phyloP scores from a whole-genome alignment of 305 asterid genomes.

The Ajuga reptans region DNA sequence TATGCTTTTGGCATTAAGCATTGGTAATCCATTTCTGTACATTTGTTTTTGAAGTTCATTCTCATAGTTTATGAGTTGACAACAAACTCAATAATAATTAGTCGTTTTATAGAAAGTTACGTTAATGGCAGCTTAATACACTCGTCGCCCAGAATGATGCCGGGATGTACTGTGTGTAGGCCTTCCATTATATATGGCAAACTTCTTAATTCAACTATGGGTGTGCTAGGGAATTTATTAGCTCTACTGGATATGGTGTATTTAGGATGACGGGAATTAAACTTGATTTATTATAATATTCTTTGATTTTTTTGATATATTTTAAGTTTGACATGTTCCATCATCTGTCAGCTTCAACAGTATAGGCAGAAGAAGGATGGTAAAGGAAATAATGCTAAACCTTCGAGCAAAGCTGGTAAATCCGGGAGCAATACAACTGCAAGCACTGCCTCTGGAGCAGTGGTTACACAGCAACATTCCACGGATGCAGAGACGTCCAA shows the following conservation, averaged over 20 bases:
- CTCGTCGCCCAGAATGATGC: not conserved
- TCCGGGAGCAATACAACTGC: conserved; percentile 43
- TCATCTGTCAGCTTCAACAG: conserved; percentile 71
- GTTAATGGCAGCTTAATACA: not conserved
- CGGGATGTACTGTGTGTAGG: not conserved
- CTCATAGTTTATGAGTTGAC: not conserved
- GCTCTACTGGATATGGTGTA: not conserved
- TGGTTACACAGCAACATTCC: conserved; percentile 27
- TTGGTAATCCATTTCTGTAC: not conserved
- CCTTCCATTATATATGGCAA: not conserved
- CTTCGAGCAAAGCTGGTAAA: conserved; percentile 53
- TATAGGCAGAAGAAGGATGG: conserved; percentile 82
- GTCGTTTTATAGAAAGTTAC: not conserved
- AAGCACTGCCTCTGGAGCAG: conserved; percentile 29
- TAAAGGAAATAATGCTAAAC: conserved; percentile 54
- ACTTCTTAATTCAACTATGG: not conserved
- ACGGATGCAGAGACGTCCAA: conserved; percentile 38
- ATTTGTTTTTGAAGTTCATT: not conserved
- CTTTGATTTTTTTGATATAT: not conserved
- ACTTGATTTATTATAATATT: not conserved
- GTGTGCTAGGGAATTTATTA: not conserved
- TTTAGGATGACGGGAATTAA: not conserved
- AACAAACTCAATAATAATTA: not conserved
- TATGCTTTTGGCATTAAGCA: not conserved
- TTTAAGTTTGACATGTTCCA: conserved; percentile 16